Evolutionary conservation across 2,329 filamentous ascomycete species (phyloP).

Genomic region (Monilinia aucupariae): DNA sequence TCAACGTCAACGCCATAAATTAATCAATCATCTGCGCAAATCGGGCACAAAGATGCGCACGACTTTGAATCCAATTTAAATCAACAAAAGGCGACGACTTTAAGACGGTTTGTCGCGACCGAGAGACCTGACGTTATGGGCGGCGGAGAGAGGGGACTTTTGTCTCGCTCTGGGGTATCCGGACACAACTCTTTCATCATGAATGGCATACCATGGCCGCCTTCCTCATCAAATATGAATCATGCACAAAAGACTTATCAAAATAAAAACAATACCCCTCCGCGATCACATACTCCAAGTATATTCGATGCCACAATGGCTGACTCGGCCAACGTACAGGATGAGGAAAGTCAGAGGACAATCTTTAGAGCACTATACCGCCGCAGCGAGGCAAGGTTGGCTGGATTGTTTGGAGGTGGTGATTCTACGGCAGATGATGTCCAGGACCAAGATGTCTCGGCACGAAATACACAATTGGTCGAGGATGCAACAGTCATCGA

Average conservation of each 20-base stretch:
- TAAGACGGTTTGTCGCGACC: constrained; percentile 28
- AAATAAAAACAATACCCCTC: constrained; percentile 54
- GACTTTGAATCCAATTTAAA: constrained; percentile 22
- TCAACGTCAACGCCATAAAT: constrained; percentile 15
- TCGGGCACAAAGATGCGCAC: constrained; percentile 15
- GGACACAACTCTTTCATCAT: constrained; percentile 26
- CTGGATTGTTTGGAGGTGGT: constrained; percentile 59
- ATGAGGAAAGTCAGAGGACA: constrained; percentile 64
- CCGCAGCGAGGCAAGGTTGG: constrained; percentile 70
- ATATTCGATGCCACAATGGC: constrained; percentile 39
- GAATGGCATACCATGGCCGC: constrained; percentile 55
- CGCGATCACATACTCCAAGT: constrained; percentile 31
- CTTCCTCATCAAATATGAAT: constrained; percentile 47
- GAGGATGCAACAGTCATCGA: constrained; percentile 47
- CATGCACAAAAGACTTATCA: constrained; percentile 46
- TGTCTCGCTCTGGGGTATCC: constrained; percentile 27
- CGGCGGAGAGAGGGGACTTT: constrained; percentile 24
- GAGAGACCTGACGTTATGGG: constrained; percentile 19
- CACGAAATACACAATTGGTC: constrained; percentile 37
- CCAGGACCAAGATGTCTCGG: constrained; percentile 29
- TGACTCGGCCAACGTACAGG: constrained; percentile 47
- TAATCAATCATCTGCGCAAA: constrained; percentile 17
- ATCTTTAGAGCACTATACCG: constrained; percentile 74
- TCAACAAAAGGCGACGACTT: constrained; percentile 27
- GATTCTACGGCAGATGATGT: constrained; percentile 29